Evolutionary conservation across 2,329 filamentous ascomycete genomes (phyloP).

Genomic region (Fusarium solani-melongenae): DNA sequence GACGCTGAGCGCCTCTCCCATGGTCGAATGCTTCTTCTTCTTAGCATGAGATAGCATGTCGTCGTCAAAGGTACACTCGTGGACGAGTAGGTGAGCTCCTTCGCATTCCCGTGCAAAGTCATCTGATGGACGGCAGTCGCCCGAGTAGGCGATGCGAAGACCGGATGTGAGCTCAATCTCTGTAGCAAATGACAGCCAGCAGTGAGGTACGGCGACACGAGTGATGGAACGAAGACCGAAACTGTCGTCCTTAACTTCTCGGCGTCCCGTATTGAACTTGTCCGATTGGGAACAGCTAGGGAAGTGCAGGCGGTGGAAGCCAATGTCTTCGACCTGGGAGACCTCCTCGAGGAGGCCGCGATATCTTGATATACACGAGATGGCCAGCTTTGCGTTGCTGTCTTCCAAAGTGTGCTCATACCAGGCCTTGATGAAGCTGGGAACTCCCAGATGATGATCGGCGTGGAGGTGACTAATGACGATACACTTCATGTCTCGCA

Average conservation of each 20-base stretch:
- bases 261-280: slow-evolving; percentile 47
- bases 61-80: slow-evolving; percentile 97
- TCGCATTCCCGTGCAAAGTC: slow-evolving; percentile 77
- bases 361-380: slow-evolving; percentile 80
- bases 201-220: slow-evolving; percentile 79
- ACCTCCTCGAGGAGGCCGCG: slow-evolving; percentile 84
- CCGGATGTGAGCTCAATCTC: slow-evolving; percentile 81
- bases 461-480: slow-evolving; percentile 97
- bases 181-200: slow-evolving; percentile 79
- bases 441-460: slow-evolving; percentile 91
- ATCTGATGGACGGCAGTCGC: slow-evolving; percentile 86
- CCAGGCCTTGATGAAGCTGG: slow-evolving; percentile 87
- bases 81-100: slow-evolving; percentile 85
- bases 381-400: slow-evolving; percentile 62
- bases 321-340: slow-evolving; percentile 79
- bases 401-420: slow-evolving; percentile 63
- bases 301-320: slow-evolving; percentile 65
- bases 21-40: slow-evolving; percentile 92
- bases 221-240: slow-evolving; percentile 75
- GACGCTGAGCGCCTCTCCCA: slow-evolving; percentile 83
- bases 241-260: slow-evolving; percentile 55
- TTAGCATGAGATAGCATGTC: slow-evolving; percentile 80
- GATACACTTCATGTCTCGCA: slow-evolving; percentile 82
- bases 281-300: slow-evolving; percentile 40
- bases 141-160: slow-evolving; percentile 92